phyloP scores from a whole-genome alignment of 2,329 filamentous ascomycete species.

The Aaosphaeria pasadenensis region DNA sequence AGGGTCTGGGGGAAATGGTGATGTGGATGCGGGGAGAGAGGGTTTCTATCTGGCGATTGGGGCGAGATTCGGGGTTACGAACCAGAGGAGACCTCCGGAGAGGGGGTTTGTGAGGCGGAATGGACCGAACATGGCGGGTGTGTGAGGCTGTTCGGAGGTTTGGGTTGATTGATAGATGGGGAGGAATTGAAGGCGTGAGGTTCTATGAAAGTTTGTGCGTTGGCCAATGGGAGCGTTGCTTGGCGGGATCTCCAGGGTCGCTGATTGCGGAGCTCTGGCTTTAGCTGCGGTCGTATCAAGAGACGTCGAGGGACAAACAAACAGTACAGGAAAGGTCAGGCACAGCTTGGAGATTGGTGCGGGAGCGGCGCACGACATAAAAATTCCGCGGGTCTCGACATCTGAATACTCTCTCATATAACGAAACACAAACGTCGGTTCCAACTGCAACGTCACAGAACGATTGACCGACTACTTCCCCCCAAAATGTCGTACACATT shows the following conservation, averaged over 20 bases:
- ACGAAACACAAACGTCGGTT: no score
- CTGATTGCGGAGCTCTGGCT: slow-evolving; percentile 1
- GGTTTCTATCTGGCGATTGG: not conserved
- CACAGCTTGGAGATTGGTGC: no score
- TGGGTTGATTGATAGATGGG: slow-evolving; percentile 6
- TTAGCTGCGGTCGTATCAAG: no score
- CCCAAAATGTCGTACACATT: slow-evolving; percentile 94
- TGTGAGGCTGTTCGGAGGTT: not conserved
- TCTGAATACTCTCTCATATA: no score
- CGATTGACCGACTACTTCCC: not conserved
- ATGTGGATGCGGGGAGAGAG: not conserved
- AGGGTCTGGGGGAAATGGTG: not conserved
- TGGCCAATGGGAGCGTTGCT: slow-evolving; percentile 23
- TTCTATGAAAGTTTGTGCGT: slow-evolving; percentile 17
- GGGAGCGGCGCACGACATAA: no score
- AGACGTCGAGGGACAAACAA: no score
- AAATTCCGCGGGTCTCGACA: no score
- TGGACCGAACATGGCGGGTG: slow-evolving; percentile 37
- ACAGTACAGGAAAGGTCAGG: no score
- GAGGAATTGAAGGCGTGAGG: slow-evolving; percentile 10
- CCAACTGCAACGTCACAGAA: no score
- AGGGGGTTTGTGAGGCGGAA: slow-evolving; percentile 40
- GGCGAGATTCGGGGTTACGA: slow-evolving; percentile 3
- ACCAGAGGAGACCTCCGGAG: slow-evolving; percentile 40
- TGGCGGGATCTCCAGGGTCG: slow-evolving; percentile 12